Evolutionary conservation across 257 asterid species (phyloP).

Genomic region (Datura wrightii): DNA sequence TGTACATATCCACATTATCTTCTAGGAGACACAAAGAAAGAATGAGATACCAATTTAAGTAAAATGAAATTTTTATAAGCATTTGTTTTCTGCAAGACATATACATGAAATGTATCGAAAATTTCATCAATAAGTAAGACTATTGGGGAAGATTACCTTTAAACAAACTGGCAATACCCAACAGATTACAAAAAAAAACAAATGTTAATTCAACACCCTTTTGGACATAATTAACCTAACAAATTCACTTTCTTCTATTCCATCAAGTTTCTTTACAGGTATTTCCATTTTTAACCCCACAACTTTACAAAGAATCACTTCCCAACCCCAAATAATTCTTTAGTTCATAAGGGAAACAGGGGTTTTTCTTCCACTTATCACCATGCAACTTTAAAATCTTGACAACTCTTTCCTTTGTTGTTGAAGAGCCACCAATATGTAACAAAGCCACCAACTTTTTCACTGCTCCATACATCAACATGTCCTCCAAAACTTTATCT

Average conservation of each 20-base stretch:
- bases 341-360: conserved; percentile 75
- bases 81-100: not conserved
- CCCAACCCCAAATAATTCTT: conserved; percentile 63
- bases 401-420: conserved; percentile 63
- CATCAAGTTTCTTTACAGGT: conserved; percentile 3
- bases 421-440: conserved; percentile 52
- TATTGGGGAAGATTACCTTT: not conserved
- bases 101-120: not conserved
- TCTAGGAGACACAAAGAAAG: not conserved
- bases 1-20: not conserved
- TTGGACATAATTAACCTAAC: conserved; percentile 24
- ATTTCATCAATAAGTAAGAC: not conserved
- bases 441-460: conserved; percentile 68
- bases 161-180: conserved; percentile 14
- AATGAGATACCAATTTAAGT: not conserved
- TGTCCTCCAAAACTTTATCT: conserved; percentile 79
- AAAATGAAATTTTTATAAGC: not conserved
- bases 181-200: not conserved
- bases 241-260: conserved; percentile 14
- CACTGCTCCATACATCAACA: conserved; percentile 71
- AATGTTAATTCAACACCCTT: conserved; percentile 27
- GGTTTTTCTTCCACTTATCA: conserved; percentile 66
- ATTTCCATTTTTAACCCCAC: not conserved
- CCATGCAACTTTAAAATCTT: conserved; percentile 72
- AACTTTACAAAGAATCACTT: conserved; percentile 33